Evolutionary conservation across 768 basidiomycete genomes (phyloP).

Genomic region (Boletus pseudo-olivaceus): DNA sequence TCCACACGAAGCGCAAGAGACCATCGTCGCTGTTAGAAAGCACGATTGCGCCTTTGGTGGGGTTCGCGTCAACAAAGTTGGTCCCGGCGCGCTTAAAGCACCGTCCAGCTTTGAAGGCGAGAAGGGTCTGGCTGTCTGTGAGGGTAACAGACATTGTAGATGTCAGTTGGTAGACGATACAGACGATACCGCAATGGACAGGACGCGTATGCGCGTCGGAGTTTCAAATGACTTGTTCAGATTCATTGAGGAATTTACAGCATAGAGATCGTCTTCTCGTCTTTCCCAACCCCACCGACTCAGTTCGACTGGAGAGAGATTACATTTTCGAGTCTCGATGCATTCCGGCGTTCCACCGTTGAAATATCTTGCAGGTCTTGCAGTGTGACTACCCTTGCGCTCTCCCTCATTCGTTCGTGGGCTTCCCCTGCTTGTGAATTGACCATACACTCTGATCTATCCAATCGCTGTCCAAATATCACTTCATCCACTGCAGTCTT

Average conservation of each 20-base stretch:
- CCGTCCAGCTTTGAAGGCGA: constrained; percentile 69
- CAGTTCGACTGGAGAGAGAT: not conserved
- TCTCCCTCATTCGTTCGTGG: not conserved
- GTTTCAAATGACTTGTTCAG: constrained; percentile 10
- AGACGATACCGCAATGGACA: no score
- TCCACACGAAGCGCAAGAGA: constrained; percentile 77
- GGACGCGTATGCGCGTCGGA: constrained; percentile 22
- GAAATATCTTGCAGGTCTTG: not conserved
- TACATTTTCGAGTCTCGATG: no score
- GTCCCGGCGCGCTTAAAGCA: constrained; percentile 64
- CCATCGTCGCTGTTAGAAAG: constrained; percentile 71
- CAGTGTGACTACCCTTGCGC: not conserved
- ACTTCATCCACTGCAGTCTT: not conserved
- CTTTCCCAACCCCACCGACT: not conserved
- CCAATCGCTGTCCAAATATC: not conserved
- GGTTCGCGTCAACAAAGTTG: constrained; percentile 62
- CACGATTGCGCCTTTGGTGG: constrained; percentile 71
- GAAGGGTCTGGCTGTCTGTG: constrained; percentile 30
- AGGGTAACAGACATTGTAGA: constrained; percentile 23
- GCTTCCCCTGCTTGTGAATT: not conserved
- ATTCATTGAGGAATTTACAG: no score
- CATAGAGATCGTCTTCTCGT: not conserved
- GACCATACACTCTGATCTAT: not conserved
- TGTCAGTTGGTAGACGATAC: not conserved
- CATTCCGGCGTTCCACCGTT: not conserved